phyloP scores from a whole-genome alignment of 805 yeast species.

The Lipomyces mesembrius region DNA sequence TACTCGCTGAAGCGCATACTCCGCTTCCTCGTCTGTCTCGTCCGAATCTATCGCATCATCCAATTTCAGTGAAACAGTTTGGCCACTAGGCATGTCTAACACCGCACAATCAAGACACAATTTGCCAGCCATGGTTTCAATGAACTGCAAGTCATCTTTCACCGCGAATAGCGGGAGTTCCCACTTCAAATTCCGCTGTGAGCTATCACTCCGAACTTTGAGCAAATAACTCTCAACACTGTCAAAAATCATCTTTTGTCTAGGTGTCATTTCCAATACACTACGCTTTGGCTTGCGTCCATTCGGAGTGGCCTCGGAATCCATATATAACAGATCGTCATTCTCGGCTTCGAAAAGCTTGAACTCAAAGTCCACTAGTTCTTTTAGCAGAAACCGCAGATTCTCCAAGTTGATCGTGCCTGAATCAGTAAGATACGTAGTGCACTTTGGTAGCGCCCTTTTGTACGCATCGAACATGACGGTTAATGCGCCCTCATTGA shows the following conservation, averaged over 20 bases:
- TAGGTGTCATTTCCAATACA: slow-evolving; percentile 57
- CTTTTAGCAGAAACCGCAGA: slow-evolving; percentile 74
- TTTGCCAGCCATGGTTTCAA: slow-evolving; percentile 21
- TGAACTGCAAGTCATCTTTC: slow-evolving; percentile 23
- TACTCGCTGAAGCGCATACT: slow-evolving; percentile 57
- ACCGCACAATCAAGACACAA: slow-evolving; percentile 11
- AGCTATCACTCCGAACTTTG: slow-evolving; percentile 4
- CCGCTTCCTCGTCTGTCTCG: slow-evolving; percentile 69
- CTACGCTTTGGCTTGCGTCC: slow-evolving; percentile 41
- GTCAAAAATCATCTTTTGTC: slow-evolving; percentile 70
- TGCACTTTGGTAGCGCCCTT: slow-evolving; percentile 68
- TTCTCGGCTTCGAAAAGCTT: slow-evolving; percentile 82
- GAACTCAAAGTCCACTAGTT: slow-evolving; percentile 76
- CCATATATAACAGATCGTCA: slow-evolving; percentile 22
- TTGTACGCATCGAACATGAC: slow-evolving; percentile 85
- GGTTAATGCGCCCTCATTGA: slow-evolving; percentile 97
- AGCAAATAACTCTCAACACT: slow-evolving; percentile 26
- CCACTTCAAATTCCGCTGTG: slow-evolving; percentile 11
- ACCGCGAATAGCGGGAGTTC: slow-evolving; percentile 19
- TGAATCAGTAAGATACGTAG: slow-evolving; percentile 81
- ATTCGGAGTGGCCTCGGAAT: slow-evolving; percentile 14
- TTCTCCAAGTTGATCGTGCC: slow-evolving; percentile 81
- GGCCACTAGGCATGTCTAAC: neutral
- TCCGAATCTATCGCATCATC: slow-evolving; percentile 60
- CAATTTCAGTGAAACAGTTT: slow-evolving; percentile 47